phyloP scores from a whole-genome alignment of 1,284 basidiomycete genomes.

The Rhizopogon hawkerae region DNA sequence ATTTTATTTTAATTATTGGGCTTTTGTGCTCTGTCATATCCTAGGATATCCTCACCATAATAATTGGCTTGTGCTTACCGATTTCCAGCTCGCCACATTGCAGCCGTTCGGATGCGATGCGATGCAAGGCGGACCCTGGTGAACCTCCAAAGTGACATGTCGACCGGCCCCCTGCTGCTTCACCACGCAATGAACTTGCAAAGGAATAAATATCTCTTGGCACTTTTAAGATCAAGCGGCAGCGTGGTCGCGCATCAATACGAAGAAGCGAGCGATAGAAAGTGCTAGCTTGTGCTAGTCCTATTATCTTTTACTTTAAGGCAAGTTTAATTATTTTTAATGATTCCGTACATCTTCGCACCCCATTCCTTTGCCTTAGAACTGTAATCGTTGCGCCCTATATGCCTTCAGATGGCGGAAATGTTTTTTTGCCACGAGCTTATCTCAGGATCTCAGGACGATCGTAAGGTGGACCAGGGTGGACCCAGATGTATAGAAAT shows the following conservation, averaged over 20 bases:
- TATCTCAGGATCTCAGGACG: background rate
- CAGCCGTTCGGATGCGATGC: background rate
- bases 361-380: background rate
- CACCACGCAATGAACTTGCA: background rate
- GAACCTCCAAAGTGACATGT: background rate
- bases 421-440: background rate
- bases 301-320: background rate
- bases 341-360: conserved; percentile 1
- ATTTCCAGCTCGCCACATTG: too few relatives aligned
- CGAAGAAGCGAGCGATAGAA: conserved; percentile 1
- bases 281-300: background rate
- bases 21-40: too few relatives aligned
- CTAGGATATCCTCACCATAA: too few relatives aligned
- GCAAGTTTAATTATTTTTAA: background rate
- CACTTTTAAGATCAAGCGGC: background rate
- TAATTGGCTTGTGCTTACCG: too few relatives aligned
- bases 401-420: background rate
- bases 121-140: background rate
- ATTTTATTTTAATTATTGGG: background rate
- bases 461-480: background rate
- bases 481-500: background rate
- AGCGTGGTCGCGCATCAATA: background rate
- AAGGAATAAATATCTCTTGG: background rate
- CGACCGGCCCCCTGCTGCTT: background rate
- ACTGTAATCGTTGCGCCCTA: background rate